These are phyloP conservation scores for Globisporangium cylindrosporum DNA, from an alignment of 352 stramenopile genomes.

Conservation along the genomic window DNA sequence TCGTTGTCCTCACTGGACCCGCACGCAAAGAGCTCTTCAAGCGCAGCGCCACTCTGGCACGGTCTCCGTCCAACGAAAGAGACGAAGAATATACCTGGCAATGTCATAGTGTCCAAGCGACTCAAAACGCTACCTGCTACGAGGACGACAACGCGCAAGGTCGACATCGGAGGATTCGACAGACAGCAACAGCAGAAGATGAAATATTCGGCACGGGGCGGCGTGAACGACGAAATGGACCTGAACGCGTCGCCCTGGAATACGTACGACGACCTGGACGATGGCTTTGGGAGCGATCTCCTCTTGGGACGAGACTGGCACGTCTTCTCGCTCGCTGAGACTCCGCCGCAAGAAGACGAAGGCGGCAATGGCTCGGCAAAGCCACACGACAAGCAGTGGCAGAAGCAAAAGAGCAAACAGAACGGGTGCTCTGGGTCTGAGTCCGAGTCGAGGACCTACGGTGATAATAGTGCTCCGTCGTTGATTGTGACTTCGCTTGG, in stretches of 20 bases:
- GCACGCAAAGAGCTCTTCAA: not conserved
- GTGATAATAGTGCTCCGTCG: not conserved
- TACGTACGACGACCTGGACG: constrained; percentile 4
- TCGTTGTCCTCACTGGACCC: not conserved
- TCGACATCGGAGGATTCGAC: not conserved
- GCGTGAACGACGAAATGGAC: not conserved
- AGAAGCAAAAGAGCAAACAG: not conserved
- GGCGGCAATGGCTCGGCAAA: not conserved
- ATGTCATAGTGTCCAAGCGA: not conserved
- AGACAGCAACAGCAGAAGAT: not conserved
- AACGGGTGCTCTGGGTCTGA: not conserved
- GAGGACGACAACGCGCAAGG: not conserved
- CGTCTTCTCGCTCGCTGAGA: not conserved
- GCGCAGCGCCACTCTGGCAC: constrained; percentile 8
- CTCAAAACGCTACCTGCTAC: not conserved
- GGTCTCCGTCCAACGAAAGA: not conserved
- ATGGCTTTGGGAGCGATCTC: not conserved
- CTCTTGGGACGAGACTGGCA: not conserved
- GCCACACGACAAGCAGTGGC: not conserved
- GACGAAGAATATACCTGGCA: not conserved
- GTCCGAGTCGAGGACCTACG: not conserved
- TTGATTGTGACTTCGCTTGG: constrained; percentile 7
- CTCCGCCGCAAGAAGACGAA: not conserved
- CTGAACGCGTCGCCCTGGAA: constrained; percentile 8
- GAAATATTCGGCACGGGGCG: not conserved